phyloP scores from a whole-genome alignment of 805 yeast genomes.

The Candida sithepensis region DNA sequence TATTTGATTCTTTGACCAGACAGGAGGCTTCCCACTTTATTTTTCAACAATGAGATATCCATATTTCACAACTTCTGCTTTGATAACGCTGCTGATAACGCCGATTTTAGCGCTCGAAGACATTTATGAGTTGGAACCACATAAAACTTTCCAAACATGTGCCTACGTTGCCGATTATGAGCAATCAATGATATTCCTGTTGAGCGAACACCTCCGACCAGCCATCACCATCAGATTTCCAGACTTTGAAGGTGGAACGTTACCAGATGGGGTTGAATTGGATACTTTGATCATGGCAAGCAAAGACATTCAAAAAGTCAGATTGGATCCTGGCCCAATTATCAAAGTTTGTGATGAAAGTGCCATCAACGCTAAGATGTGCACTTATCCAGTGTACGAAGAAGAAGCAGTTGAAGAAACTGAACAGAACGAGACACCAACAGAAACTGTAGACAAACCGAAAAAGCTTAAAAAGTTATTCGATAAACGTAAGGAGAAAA shows the following conservation, averaged over 20 bases:
- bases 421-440: neutral
- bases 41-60: neutral
- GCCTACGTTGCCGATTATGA: constrained; percentile 29
- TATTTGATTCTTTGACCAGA: no score
- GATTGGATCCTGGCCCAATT: constrained; percentile 21
- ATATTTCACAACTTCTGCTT: neutral
- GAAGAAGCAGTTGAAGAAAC: constrained; percentile 8
- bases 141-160: constrained; percentile 27
- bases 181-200: constrained; percentile 10
- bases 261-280: constrained; percentile 3
- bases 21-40: neutral
- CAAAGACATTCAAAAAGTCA: constrained; percentile 21
- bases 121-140: constrained; percentile 16
- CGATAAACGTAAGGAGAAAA: neutral
- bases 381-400: constrained; percentile 16
- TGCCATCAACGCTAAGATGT: constrained; percentile 19
- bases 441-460: neutral
- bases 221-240: constrained; percentile 20
- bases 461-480: neutral
- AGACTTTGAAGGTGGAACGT: constrained; percentile 3
- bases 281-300: constrained; percentile 24
- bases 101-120: constrained; percentile 21
- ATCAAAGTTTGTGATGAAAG: constrained; percentile 31
- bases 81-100: neutral
- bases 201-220: constrained; percentile 18